Conservation (phyloP, 2,329 filamentous ascomycete genomes). For the Lachnellula subtilissima region DNA sequence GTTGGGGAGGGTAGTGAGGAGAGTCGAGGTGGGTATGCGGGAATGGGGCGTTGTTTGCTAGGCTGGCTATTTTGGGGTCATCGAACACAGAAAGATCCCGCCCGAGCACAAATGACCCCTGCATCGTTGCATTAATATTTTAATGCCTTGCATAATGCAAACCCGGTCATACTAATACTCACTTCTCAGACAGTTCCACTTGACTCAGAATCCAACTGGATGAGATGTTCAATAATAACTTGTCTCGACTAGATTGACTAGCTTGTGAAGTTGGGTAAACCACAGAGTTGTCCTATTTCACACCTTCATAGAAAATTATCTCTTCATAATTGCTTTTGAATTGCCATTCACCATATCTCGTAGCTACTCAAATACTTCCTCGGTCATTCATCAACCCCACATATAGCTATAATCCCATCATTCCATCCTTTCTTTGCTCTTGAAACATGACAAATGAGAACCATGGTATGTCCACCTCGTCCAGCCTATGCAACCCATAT, state of each 20-base stretch:
- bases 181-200: no score
- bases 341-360: conserved; percentile 3
- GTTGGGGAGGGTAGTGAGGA: conserved; percentile 1
- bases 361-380: not conserved
- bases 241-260: no score
- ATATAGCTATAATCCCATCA: not conserved
- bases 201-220: not conserved
- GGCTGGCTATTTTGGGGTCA: conserved; percentile 11
- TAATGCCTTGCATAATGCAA: not conserved
- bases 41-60: conserved; percentile 4
- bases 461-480: conserved; percentile 24
- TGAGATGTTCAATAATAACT: not conserved
- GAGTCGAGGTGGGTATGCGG: not conserved
- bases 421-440: not conserved
- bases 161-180: no score
- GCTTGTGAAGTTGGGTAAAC: no score
- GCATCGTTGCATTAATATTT: no score
- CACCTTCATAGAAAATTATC: not conserved
- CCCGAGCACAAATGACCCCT: not conserved
- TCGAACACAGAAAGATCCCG: not conserved
- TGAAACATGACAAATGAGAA: conserved; percentile 15
- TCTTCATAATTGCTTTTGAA: conserved; percentile 8
- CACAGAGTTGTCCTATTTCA: not conserved
- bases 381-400: not conserved
- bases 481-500: conserved; percentile 17